A percentile compares a stretch with the other conserved stretches of the same genome.
phyloP scores from a whole-genome alignment of 768 basidiomycete genomes.

The Suillus luteus region DNA sequence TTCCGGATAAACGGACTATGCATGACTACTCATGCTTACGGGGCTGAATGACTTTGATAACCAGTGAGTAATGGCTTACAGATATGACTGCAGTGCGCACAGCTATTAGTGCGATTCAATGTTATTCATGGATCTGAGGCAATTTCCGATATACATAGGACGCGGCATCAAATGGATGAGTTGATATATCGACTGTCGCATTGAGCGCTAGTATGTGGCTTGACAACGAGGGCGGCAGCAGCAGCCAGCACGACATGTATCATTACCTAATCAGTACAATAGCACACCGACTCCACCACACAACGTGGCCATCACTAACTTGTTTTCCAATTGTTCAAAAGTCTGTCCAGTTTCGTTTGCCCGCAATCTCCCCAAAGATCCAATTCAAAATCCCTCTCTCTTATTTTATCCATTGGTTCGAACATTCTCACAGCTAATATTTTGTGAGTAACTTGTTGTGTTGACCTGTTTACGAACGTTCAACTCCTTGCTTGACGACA shows the following conservation, averaged over 20 bases:
- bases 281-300: slow-evolving; percentile 1
- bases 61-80: too few relatives aligned
- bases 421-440: slow-evolving; percentile 6
- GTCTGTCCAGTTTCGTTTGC: neutral
- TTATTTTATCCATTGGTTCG: neutral
- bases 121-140: too few relatives aligned
- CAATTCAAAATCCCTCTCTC: too few relatives aligned
- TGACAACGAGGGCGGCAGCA: neutral
- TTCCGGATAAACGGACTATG: neutral
- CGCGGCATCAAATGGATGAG: too few relatives aligned
- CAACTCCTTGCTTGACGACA: slow-evolving; percentile 28
- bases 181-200: too few relatives aligned
- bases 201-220: neutral
- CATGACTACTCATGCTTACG: too few relatives aligned
- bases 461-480: slow-evolving; percentile 32
- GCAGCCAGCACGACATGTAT: neutral
- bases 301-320: neutral
- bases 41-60: too few relatives aligned
- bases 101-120: too few relatives aligned
- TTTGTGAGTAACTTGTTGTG: slow-evolving; percentile 23
- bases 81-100: too few relatives aligned
- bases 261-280: slow-evolving; percentile 6
- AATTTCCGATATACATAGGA: too few relatives aligned
- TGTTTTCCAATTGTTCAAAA: neutral
- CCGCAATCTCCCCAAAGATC: neutral